phyloP scores from a whole-genome alignment of 768 basidiomycete species.

The Scleroderma bovista region DNA sequence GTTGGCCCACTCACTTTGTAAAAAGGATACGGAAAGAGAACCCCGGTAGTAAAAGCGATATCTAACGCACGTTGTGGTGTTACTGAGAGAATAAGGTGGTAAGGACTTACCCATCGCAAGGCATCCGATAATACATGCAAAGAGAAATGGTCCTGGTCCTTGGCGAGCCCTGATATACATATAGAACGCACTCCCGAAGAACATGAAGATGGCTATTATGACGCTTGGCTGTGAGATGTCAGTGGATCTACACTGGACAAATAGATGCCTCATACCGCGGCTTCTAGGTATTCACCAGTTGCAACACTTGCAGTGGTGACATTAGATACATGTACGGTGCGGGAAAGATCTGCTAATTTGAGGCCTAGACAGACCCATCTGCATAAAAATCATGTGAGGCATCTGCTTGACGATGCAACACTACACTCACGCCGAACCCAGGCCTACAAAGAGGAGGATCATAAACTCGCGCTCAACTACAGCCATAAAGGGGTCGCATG shows the following conservation, averaged over 20 bases:
- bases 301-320: conserved; percentile 37
- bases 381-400: neutral
- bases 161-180: conserved; percentile 54
- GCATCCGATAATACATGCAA: conserved; percentile 53
- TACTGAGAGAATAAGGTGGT: neutral
- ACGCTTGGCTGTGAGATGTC: conserved; percentile 42
- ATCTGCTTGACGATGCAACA: neutral
- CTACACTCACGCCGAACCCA: conserved; percentile 57
- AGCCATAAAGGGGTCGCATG: conserved; percentile 60
- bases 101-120: conserved; percentile 46
- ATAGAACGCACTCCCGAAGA: conserved; percentile 51
- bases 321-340: conserved; percentile 36
- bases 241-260: neutral
- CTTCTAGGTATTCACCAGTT: conserved; percentile 54
- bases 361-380: conserved; percentile 70
- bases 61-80: conserved; percentile 32
- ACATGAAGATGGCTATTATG: conserved; percentile 59
- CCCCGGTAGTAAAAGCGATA: conserved; percentile 51
- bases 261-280: conserved; percentile 24
- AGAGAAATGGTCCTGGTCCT: conserved; percentile 59
- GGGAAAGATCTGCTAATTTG: conserved; percentile 52
- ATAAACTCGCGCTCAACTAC: conserved; percentile 62
- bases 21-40: conserved; percentile 59
- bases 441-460: conserved; percentile 42
- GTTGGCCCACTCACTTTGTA: conserved; percentile 37